phyloP scores from a whole-genome alignment of 106 monocot species.

The Triglochin maritima region DNA sequence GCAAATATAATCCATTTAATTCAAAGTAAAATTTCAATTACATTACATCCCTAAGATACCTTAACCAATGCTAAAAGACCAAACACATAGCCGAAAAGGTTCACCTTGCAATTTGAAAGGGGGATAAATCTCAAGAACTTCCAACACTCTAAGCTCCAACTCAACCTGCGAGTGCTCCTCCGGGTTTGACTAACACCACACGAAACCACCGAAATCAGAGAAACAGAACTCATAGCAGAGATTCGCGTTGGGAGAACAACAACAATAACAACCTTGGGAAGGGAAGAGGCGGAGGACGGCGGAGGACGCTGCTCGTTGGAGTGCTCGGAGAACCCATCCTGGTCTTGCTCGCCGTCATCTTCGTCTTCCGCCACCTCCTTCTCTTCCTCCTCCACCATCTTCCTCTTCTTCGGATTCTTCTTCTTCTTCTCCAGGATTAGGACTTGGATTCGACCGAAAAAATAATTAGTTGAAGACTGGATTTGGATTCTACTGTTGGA shows the following conservation, averaged over 20 bases:
- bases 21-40: too few species aligned
- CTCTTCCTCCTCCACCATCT: constrained; percentile 8
- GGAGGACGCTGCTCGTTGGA: constrained; percentile 48
- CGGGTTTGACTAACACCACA: not conserved
- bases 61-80: too few species aligned
- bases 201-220: not conserved
- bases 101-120: constrained; percentile 67
- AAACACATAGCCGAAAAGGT: not conserved
- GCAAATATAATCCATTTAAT: too few species aligned
- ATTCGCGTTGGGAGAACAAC: not conserved
- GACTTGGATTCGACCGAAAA: constrained; percentile 31
- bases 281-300: constrained; percentile 73
- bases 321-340: constrained; percentile 55
- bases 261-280: constrained; percentile 37
- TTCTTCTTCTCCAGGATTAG: not conserved
- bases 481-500: too few species aligned
- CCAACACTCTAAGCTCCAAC: constrained; percentile 57
- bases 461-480: too few species aligned
- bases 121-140: constrained; percentile 73
- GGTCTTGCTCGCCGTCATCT: constrained; percentile 42
- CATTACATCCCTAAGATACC: too few species aligned
- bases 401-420: constrained; percentile 43
- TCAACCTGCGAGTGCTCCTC: constrained; percentile 78
- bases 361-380: constrained; percentile 43
- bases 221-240: not conserved